phyloP scores from a whole-genome alignment of 345 rosid genomes.

The Hibiscus tridactylites region DNA sequence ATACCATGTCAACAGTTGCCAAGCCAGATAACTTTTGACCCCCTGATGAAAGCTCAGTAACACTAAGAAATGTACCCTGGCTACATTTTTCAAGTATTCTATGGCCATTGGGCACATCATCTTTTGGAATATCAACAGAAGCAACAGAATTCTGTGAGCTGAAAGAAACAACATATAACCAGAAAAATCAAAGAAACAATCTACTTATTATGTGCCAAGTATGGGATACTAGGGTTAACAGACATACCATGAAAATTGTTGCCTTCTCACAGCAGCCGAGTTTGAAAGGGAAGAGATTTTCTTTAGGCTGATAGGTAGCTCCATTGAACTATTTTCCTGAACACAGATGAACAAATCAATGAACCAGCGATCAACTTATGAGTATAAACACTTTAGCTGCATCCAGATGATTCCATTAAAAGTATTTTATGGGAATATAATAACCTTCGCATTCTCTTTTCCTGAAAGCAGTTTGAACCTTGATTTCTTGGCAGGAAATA shows the following conservation, averaged over 20 bases:
- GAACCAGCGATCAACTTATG: not conserved
- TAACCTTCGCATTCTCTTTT: conserved; percentile 72
- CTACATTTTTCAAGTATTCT: conserved; percentile 48
- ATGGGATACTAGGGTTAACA: not conserved
- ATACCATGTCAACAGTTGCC: conserved; percentile 75
- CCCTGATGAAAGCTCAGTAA: conserved; percentile 65
- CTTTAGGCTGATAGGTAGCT: conserved; percentile 34
- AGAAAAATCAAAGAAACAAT: not conserved
- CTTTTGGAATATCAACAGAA: conserved; percentile 35
- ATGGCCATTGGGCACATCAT: conserved; percentile 21
- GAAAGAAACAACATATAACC: conserved; percentile 16
- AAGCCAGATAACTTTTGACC: conserved; percentile 42
- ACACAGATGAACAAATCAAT: conserved; percentile 5
- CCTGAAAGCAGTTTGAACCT: conserved; percentile 41
- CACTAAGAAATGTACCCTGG: conserved; percentile 65
- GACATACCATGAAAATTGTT: conserved; percentile 40
- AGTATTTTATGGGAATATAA: not conserved
- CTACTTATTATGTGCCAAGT: not conserved
- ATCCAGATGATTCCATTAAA: not conserved
- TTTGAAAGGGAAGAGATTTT: conserved; percentile 46
- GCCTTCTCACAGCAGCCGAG: conserved; percentile 45
- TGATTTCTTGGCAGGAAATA: conserved; percentile 73
- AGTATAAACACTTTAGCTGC: not conserved
- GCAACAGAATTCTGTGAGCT: conserved; percentile 36
- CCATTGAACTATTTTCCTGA: conserved; percentile 46